Percentiles rank a stretch among this genome's conserved stretches.
Conservation (phyloP, 345 rosid species). For the Populus ilicifolia region DNA sequence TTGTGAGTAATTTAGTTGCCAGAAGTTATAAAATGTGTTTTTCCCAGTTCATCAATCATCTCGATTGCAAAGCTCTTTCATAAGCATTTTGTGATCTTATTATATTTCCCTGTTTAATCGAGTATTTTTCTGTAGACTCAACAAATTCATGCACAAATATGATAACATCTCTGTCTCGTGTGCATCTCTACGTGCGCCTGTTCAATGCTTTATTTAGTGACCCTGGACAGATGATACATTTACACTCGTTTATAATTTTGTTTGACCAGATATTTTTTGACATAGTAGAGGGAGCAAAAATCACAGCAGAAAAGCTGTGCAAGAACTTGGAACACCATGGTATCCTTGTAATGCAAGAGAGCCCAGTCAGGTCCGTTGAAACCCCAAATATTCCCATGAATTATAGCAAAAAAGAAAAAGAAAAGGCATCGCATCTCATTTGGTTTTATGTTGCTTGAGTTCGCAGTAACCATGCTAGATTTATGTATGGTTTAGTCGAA, state of each 20-base stretch:
- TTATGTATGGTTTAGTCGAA: neutral
- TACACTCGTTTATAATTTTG: neutral
- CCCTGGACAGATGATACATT: no score
- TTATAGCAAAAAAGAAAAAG: neutral
- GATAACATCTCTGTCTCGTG: neutral
- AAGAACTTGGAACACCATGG: slow-evolving; percentile 69
- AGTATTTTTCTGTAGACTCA: neutral
- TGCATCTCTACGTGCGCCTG: neutral
- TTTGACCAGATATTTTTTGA: slow-evolving; percentile 55
- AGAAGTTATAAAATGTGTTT: neutral
- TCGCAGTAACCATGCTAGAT: neutral
- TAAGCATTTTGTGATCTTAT: neutral
- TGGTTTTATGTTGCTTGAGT: neutral
- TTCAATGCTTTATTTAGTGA: neutral
- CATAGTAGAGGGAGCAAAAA: slow-evolving; percentile 43
- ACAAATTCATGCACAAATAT: neutral
- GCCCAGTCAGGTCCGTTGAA: slow-evolving; percentile 48
- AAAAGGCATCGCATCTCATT: neutral
- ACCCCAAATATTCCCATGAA: slow-evolving; percentile 2
- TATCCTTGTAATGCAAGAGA: slow-evolving; percentile 52
- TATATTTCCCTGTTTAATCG: neutral
- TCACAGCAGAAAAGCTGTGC: slow-evolving; percentile 49
- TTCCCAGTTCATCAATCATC: neutral
- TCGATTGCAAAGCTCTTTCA: neutral
- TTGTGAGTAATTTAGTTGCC: slow-evolving; percentile 48